Base-by-base conservation (phyloP, 139 green algal genomes). In the Chlamydomonas sphaeroides region DNA sequence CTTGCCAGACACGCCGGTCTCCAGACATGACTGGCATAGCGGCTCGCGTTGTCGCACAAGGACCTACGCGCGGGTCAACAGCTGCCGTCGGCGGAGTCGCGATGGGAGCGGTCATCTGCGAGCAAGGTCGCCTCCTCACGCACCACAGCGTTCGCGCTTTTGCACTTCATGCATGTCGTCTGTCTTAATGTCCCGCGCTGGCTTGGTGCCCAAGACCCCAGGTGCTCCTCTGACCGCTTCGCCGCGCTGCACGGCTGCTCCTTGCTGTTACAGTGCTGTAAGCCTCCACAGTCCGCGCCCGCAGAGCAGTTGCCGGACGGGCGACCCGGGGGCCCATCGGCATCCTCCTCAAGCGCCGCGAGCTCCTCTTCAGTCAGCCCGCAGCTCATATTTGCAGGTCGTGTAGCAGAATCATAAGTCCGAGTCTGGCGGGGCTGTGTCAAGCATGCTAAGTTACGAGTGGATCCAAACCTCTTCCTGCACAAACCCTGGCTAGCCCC, bases 11-110 rank as follows among this genome's bases (percentile, higher is more conserved):
- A 93, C 48, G 8, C 81, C 79, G 0, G 68, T 70, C 65, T 90
- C 82, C 3, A 96, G 69, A 78, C 92, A 96, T 21, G 65, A 42
- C 38, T 74, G 48, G 76, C 92, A 96, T 18, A 94, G 71, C 0
- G 90, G 80, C 85, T 95, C 91, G 3, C 85, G 61, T 61, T 92
- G 90, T 14, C 90, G 83, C 10, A 89, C 86, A 1, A 88, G 23
- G 8, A 88, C 85, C 90, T 93, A 85, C 42, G 51, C 2, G 28
- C 10, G 10, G 23, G 33, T 49, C 33, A 33, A 35, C 45, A 10
- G 14, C 45, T 10, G 45, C 11, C 10, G 10, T 10, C 45, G 41
- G 7, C 63, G 30, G 14, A 28, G 11, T 62, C 5, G 15, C 5
- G 28, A 45, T 62, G 53, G 17, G 53, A 28, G 53, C 23, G 11